Percentiles rank a stretch among this genome's conserved stretches.
phyloP scores from a whole-genome alignment of 2,329 filamentous ascomycete species.

The Ophiosphaerella narmari region DNA sequence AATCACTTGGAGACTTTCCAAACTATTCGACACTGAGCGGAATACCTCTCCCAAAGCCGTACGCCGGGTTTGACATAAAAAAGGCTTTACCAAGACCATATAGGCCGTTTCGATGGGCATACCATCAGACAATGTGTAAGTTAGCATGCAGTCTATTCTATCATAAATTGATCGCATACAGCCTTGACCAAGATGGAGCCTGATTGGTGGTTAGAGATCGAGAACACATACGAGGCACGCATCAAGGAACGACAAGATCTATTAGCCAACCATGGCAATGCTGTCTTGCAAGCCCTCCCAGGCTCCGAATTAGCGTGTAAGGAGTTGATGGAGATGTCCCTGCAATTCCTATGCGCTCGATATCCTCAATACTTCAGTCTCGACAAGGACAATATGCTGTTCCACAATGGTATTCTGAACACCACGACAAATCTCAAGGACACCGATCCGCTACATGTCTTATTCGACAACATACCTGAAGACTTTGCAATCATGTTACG shows the following conservation, averaged over 20 bases:
- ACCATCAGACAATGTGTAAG: conserved; percentile 91
- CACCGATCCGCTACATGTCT: conserved; percentile 68
- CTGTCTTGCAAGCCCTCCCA: conserved; percentile 70
- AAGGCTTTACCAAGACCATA: conserved; percentile 75
- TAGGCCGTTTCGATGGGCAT: conserved; percentile 79
- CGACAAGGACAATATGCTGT: conserved; percentile 57
- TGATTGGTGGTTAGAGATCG: conserved; percentile 89
- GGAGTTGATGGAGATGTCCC: conserved; percentile 83
- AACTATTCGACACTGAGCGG: conserved; percentile 77
- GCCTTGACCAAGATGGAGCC: conserved; percentile 77
- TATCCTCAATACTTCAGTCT: conserved; percentile 77
- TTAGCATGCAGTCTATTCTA: conserved; percentile 18
- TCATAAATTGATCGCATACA: conserved; percentile 41
- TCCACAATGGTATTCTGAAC: conserved; percentile 71
- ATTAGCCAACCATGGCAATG: conserved; percentile 64
- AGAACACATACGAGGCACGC: conserved; percentile 69
- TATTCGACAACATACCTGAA: conserved; percentile 80
- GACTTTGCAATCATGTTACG: conserved; percentile 80
- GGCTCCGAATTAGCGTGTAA: conserved; percentile 80
- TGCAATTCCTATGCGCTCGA: conserved; percentile 78
- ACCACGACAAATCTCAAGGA: conserved; percentile 64
- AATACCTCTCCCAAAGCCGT: conserved; percentile 70
- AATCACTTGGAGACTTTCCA: conserved; percentile 74
- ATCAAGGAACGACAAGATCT: conserved; percentile 72
- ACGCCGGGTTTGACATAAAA: conserved; percentile 68